Evolutionary conservation across 2,329 filamentous ascomycete genomes (phyloP).

Genomic region (Epichloe amarillans): DNA sequence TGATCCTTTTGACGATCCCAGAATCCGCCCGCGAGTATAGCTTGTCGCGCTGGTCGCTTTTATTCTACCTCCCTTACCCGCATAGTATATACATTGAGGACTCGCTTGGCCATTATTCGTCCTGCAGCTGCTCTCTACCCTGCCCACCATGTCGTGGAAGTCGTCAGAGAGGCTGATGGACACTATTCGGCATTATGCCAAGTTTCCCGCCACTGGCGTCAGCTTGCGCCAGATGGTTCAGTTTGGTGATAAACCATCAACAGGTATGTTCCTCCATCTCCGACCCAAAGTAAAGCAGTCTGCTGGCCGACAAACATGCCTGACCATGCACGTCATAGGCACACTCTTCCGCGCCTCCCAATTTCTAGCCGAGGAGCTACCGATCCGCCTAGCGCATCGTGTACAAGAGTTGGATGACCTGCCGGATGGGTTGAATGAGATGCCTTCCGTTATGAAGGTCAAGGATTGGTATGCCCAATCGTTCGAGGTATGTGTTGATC

Average conservation of each 20-base stretch:
- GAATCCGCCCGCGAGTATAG: neutral
- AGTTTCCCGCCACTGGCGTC: constrained; percentile 90
- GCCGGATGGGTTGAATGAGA: constrained; percentile 91
- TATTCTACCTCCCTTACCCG: neutral
- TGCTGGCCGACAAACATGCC: constrained; percentile 32
- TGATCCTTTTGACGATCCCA: neutral
- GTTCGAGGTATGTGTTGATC: constrained; percentile 63
- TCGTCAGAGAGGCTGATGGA: constrained; percentile 83
- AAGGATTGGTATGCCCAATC: constrained; percentile 99
- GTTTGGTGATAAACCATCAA: constrained; percentile 88
- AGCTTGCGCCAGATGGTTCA: constrained; percentile 98
- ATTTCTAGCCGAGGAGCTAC: constrained; percentile 95
- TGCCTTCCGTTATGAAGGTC: constrained; percentile 91
- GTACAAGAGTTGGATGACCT: constrained; percentile 87
- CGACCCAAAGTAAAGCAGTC: constrained; percentile 56
- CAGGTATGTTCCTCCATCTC: constrained; percentile 42
- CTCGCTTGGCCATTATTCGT: neutral
- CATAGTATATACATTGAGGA: neutral
- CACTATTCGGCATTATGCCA: constrained; percentile 93
- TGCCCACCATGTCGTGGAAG: constrained; percentile 73
- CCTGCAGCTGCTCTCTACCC: neutral
- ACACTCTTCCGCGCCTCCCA: constrained; percentile 95
- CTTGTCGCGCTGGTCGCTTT: neutral
- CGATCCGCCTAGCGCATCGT: constrained; percentile 89
- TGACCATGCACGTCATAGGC: constrained; percentile 35